phyloP scores from a whole-genome alignment of 2,329 filamentous ascomycete species.

The Thielaviopsis populi region DNA sequence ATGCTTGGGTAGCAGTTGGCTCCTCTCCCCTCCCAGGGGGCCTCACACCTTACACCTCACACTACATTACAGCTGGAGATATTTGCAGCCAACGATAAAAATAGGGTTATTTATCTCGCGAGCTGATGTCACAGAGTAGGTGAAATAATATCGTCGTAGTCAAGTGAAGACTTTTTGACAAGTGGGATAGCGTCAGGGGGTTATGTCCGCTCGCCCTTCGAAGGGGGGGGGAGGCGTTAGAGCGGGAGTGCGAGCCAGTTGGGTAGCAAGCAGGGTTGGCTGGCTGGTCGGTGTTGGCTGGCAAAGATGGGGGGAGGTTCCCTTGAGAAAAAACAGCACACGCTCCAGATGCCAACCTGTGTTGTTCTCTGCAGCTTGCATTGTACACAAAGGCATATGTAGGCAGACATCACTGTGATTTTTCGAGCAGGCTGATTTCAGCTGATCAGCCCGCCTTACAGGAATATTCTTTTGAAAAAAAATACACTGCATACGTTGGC shows the following conservation, averaged over 20 bases:
- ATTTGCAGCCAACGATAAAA: not conserved
- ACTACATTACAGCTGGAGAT: not conserved
- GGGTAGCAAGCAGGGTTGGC: not conserved
- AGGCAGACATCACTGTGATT: not conserved
- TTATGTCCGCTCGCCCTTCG: not conserved
- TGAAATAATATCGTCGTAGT: not conserved
- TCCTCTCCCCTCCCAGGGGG: not conserved
- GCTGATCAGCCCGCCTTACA: not conserved
- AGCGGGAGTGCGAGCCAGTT: not conserved
- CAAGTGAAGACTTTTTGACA: constrained; percentile 5
- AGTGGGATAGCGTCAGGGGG: not conserved
- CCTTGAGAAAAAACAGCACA: not conserved
- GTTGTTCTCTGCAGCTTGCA: not conserved
- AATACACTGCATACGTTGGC: not conserved
- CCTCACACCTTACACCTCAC: not conserved
- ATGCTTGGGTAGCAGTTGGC: not conserved
- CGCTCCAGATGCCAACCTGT: not conserved
- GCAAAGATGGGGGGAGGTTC: too few relatives aligned
- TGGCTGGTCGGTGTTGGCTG: too few relatives aligned
- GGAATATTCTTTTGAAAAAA: too few relatives aligned
- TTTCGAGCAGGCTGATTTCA: not conserved
- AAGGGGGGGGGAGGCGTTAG: not conserved
- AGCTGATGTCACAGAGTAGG: constrained; percentile 2
- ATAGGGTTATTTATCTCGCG: not conserved
- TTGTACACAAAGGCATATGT: not conserved